Percentiles rank a stretch among this genome's conserved stretches.
Evolutionary conservation across 2,329 filamentous ascomycete species (phyloP).

Genomic region (Pseudocercospora vitis): DNA sequence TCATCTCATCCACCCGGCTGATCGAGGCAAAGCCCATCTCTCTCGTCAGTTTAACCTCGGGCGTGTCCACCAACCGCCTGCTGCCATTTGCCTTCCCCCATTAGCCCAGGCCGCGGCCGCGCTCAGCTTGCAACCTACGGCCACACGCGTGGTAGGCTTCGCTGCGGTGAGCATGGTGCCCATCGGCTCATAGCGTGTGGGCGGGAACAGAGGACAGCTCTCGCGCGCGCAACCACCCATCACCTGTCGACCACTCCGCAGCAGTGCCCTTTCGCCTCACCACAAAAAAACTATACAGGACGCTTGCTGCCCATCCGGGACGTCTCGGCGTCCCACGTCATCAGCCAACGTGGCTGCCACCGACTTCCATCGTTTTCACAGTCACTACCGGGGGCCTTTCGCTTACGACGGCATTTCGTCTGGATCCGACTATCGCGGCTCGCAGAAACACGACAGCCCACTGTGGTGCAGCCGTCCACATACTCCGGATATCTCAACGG

Average conservation of each 20-base stretch:
- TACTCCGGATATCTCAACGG: constrained; percentile 20
- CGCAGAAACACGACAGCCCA: constrained; percentile 15
- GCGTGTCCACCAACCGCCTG: not conserved
- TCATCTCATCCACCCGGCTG: constrained; percentile 7
- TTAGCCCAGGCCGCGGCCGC: not conserved
- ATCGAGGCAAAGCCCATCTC: constrained; percentile 9
- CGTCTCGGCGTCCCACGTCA: constrained; percentile 32
- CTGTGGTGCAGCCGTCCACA: constrained; percentile 18
- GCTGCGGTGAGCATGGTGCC: constrained; percentile 6
- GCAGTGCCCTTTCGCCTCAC: not conserved
- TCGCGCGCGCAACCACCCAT: not conserved
- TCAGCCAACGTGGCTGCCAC: constrained; percentile 36
- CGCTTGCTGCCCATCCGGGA: constrained; percentile 19
- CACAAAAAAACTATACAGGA: not conserved
- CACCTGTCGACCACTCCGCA: not conserved
- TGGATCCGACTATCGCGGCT: constrained; percentile 13
- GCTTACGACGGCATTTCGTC: constrained; percentile 15
- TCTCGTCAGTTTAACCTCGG: not conserved
- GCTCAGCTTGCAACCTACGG: not conserved
- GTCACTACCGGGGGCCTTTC: constrained; percentile 26
- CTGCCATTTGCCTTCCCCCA: not conserved
- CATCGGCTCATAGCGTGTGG: constrained; percentile 6
- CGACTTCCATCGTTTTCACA: constrained; percentile 31
- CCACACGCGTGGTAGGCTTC: constrained; percentile 6
- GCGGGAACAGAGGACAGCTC: not conserved